Conservation (phyloP, 2,329 filamentous ascomycete genomes). For the Penicillium janthinellum region DNA sequence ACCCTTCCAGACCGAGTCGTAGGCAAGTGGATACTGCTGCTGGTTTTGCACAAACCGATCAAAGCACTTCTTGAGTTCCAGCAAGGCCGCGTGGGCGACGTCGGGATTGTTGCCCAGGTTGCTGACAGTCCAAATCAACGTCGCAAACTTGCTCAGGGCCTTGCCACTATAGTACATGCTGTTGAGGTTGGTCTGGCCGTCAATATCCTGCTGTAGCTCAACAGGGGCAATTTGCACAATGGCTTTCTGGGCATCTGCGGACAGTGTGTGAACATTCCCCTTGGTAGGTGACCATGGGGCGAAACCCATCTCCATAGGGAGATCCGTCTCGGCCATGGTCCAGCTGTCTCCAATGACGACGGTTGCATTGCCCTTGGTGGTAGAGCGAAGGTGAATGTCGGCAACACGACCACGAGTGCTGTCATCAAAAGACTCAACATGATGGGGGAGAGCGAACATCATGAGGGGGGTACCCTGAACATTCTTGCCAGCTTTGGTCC, state of each 20-base stretch:
- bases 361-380: conserved; percentile 80
- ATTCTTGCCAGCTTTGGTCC: conserved; percentile 68
- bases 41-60: conserved; percentile 66
- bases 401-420: conserved; percentile 54
- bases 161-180: conserved; percentile 96
- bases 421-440: conserved; percentile 71
- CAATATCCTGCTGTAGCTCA: conserved; percentile 77
- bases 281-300: conserved; percentile 68
- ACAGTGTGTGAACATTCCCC: conserved; percentile 43
- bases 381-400: conserved; percentile 68
- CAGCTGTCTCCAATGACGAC: conserved; percentile 72
- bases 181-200: conserved; percentile 70
- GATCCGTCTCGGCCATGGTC: conserved; percentile 73
- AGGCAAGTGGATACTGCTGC: conserved; percentile 63
- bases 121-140: conserved; percentile 65
- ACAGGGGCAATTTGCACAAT: conserved; percentile 66
- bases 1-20: conserved; percentile 71
- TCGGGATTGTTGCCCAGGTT: conserved; percentile 63
- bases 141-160: conserved; percentile 75
- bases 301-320: conserved; percentile 76
- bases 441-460: conserved; percentile 89
- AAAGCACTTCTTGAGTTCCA: conserved; percentile 67
- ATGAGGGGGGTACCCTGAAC: conserved; percentile 61
- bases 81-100: conserved; percentile 61
- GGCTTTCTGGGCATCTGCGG: conserved; percentile 55